These are phyloP conservation scores for Elsinoe perseae DNA, from an alignment of 2,329 filamentous ascomycete genomes.

Conservation along the genomic window DNA sequence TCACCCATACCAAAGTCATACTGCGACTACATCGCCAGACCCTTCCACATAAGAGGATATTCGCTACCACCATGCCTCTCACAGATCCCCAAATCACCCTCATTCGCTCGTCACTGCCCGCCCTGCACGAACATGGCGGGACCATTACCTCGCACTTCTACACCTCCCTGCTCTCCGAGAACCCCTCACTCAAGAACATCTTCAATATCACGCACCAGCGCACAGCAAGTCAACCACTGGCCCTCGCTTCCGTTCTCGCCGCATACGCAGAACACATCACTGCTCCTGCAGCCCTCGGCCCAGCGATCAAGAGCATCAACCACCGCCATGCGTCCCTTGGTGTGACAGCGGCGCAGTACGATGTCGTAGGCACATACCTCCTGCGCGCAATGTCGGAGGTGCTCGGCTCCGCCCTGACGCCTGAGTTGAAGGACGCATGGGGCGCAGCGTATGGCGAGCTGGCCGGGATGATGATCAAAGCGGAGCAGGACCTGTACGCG, in stretches of 20 bases:
- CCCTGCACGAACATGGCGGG: slow-evolving; percentile 59
- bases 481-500: slow-evolving; percentile 57
- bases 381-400: slow-evolving; percentile 60
- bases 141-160: slow-evolving; percentile 67
- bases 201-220: slow-evolving; percentile 66
- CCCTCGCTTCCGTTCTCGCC: slow-evolving; percentile 61
- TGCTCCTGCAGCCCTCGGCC: slow-evolving; percentile 52
- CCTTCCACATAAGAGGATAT: too few relatives aligned
- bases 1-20: neutral
- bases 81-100: slow-evolving; percentile 55
- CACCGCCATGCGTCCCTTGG: slow-evolving; percentile 67
- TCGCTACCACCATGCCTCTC: slow-evolving; percentile 44
- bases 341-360: slow-evolving; percentile 61
- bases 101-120: slow-evolving; percentile 63
- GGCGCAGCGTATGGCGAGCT: slow-evolving; percentile 64
- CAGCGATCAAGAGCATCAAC: slow-evolving; percentile 59
- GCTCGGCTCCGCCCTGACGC: slow-evolving; percentile 59
- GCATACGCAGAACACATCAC: slow-evolving; percentile 66
- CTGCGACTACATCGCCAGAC: neutral
- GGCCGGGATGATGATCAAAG: slow-evolving; percentile 63
- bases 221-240: slow-evolving; percentile 60
- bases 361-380: slow-evolving; percentile 61
- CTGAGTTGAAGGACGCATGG: slow-evolving; percentile 60
- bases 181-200: slow-evolving; percentile 60
- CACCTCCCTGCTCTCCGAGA: slow-evolving; percentile 55